Evolutionary conservation across 768 basidiomycete genomes (phyloP).

Genomic region (Pleurotus giganteus): DNA sequence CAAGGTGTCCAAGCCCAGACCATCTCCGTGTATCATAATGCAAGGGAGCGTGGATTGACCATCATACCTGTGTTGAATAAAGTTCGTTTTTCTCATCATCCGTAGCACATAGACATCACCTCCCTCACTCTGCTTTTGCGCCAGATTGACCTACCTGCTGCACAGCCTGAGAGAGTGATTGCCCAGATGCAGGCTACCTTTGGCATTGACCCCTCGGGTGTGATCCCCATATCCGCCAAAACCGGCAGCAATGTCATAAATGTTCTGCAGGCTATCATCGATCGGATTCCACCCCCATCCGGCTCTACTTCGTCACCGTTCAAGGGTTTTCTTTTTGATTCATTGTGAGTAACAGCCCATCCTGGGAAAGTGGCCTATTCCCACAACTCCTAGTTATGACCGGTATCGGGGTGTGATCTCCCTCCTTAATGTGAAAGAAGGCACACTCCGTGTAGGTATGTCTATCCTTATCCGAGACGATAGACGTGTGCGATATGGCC

Average conservation of each 20-base stretch:
- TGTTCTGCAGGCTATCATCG: slow-evolving; percentile 78
- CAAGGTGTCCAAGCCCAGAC: slow-evolving; percentile 98
- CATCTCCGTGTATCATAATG: slow-evolving; percentile 90
- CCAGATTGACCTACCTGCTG: slow-evolving; percentile 90
- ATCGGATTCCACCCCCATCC: slow-evolving; percentile 79
- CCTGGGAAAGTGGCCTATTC: slow-evolving; percentile 12
- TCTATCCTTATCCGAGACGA: slow-evolving; percentile 4
- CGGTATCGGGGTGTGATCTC: slow-evolving; percentile 96
- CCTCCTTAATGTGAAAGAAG: slow-evolving; percentile 77
- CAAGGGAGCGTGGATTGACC: slow-evolving; percentile 73
- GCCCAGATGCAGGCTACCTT: slow-evolving; percentile 82
- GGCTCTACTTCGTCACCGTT: slow-evolving; percentile 53
- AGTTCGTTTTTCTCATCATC: slow-evolving; percentile 34
- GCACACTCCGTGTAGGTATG: slow-evolving; percentile 77
- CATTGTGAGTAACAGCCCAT: slow-evolving; percentile 54
- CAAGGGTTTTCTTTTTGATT: slow-evolving; percentile 91
- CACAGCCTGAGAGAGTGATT: slow-evolving; percentile 77
- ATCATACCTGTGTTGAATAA: slow-evolving; percentile 95
- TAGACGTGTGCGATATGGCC: background rate
- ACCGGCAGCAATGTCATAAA: slow-evolving; percentile 80
- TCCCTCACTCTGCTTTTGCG: slow-evolving; percentile 7
- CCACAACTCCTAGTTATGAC: slow-evolving; percentile 65
- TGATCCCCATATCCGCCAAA: slow-evolving; percentile 88
- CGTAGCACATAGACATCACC: background rate
- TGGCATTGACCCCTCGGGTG: slow-evolving; percentile 70